Conservation (phyloP, 2,329 filamentous ascomycete genomes). For the Penicillium thymicola region DNA sequence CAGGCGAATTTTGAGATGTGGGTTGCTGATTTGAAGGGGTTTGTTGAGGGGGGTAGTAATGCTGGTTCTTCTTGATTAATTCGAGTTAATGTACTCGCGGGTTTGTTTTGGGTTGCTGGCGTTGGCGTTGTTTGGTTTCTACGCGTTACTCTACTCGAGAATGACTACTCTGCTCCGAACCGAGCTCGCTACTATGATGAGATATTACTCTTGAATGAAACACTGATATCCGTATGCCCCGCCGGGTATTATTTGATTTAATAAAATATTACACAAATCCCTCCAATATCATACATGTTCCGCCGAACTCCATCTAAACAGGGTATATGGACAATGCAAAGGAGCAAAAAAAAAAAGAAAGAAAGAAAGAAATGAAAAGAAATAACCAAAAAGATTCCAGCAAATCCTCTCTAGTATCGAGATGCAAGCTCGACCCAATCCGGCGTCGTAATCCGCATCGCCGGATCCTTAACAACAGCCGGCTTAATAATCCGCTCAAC, state of each 20-base stretch:
- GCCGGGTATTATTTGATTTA: neutral
- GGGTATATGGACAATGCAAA: conserved; percentile 18
- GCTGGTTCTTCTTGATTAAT: neutral
- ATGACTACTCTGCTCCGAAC: too few species aligned
- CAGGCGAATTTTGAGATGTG: conserved; percentile 41
- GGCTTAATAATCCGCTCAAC: conserved; percentile 40
- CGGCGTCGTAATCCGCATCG: conserved; percentile 28
- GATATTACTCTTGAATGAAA: too few species aligned
- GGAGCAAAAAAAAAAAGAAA: neutral
- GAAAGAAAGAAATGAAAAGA: neutral
- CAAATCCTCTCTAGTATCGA: neutral
- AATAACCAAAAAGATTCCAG: conserved; percentile 1
- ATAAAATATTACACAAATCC: neutral
- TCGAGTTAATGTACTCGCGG: too few species aligned
- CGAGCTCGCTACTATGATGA: too few species aligned
- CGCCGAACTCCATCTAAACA: conserved; percentile 15
- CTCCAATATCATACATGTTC: conserved; percentile 1
- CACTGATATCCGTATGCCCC: neutral
- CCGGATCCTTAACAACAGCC: conserved; percentile 40
- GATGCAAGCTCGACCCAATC: conserved; percentile 32
- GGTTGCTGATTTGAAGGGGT: conserved; percentile 42
- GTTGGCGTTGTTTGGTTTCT: neutral
- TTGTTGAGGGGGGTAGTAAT: conserved; percentile 31
- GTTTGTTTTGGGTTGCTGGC: too few species aligned
- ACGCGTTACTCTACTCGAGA: too few species aligned